Evolutionary conservation across 2,329 filamentous ascomycete species (phyloP), one percentile per base, ranked within the genome.

Genomic region (Pezicula rhizophila): DNA sequence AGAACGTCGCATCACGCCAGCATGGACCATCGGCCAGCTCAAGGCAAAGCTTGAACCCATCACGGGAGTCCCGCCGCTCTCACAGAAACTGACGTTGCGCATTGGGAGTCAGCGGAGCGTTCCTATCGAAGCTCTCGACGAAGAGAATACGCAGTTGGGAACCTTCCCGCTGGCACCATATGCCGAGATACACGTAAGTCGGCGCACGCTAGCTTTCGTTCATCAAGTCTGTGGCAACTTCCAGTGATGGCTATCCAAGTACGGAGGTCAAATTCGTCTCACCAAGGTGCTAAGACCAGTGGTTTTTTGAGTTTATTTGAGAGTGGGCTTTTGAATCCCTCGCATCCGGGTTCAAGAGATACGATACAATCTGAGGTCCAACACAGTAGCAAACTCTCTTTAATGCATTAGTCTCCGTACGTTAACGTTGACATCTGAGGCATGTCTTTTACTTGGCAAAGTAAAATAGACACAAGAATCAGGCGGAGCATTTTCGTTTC

Each of bases 1-100:
- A 45, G 93, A 99, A 71, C 87, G 92, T 53, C 88, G 93, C 58
- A 83, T 97, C 66, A 92, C 89, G 23, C 92, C 92, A 12, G 85
- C 91, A 58, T 99, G 93, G 93, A 85, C 85, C 53, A 85, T 99
- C 64, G 76, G 78, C 48, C 84, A 89, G 61, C 78, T 97, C 60
- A 96, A 92, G 72, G 71, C 77, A 46, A 95, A 93, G 68, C 82
- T 99, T 45, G 92, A 97, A 69, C 86, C 89, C 53, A 84, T 97
- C 69, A 97, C 92, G 2, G 93, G 93, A 53, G 83, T 97, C 34
- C 92, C 93, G 14, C 87, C 91, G 10, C 78, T 78, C 26, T 82
- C 78, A 52, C 93, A 97, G 68, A 80, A 75, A 53, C 77, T 99
- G 53, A 82, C 75, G 26, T 74, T 96, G 64, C 87, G 84, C 65